A percentile compares a stretch with the other conserved stretches of the same genome.
Conservation (phyloP, 805 yeast species). For the Saturnispora sekii region DNA sequence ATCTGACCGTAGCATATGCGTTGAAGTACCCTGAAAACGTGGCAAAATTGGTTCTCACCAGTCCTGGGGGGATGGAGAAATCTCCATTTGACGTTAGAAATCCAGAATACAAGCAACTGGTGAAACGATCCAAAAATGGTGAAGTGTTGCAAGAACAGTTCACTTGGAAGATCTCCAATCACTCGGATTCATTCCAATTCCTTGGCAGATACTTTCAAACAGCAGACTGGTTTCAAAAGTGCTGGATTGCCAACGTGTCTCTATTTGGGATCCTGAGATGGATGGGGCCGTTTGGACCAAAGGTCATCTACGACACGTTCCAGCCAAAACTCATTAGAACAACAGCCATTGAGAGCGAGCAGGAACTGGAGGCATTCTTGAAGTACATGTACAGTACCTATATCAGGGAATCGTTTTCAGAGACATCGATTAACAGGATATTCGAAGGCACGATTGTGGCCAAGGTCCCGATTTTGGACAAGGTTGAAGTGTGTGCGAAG, state of each 20-base stretch:
- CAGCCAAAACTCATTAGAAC: constrained; percentile 23
- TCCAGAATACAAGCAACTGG: constrained; percentile 19
- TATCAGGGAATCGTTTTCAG: constrained; percentile 26
- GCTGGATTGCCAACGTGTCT: constrained; percentile 35
- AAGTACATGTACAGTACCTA: constrained; percentile 27
- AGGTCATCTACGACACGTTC: constrained; percentile 20
- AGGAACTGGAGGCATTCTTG: constrained; percentile 25
- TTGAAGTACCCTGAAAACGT: constrained; percentile 47
- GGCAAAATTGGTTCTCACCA: constrained; percentile 46
- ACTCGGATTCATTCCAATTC: constrained; percentile 36
- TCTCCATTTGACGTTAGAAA: constrained; percentile 50
- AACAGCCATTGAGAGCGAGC: constrained; percentile 14
- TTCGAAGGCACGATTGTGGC: constrained; percentile 53
- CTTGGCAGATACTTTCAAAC: constrained; percentile 38
- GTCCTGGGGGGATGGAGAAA: constrained; percentile 76
- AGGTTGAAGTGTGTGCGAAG: constrained; percentile 25
- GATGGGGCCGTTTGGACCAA: constrained; percentile 31
- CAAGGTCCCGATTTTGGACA: constrained; percentile 56
- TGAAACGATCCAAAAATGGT: constrained; percentile 5
- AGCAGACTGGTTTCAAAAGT: constrained; percentile 24
- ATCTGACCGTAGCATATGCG: constrained; percentile 56
- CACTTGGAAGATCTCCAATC: constrained; percentile 29
- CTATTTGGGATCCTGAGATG: constrained; percentile 40
- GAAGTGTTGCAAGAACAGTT: constrained; percentile 7
- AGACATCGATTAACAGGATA: constrained; percentile 34